Conservation (phyloP, 805 yeast genomes). For the Saccharomycopsis sp. region DNA sequence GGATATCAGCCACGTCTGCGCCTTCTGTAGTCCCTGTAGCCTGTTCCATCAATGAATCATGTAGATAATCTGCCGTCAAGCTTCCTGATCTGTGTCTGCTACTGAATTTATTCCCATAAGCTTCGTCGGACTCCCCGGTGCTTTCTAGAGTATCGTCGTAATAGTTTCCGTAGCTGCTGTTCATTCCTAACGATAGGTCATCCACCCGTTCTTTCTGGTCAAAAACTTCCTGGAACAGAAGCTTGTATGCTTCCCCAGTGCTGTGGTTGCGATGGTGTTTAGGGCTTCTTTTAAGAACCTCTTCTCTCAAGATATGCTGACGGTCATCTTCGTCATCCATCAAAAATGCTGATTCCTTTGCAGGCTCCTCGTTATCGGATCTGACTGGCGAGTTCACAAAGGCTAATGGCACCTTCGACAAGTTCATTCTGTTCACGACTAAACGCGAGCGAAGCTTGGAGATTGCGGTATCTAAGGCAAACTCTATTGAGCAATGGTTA, state of each 20-base stretch:
- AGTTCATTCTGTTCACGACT: not conserved
- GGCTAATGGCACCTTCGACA: constrained; percentile 5
- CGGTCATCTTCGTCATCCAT: not conserved
- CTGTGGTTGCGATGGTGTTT: not conserved
- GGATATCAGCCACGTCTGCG: not conserved
- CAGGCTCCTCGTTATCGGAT: constrained; percentile 3
- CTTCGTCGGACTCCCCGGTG: not conserved
- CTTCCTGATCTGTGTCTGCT: not conserved
- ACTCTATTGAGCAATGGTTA: constrained; percentile 87
- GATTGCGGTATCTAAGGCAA: constrained; percentile 77
- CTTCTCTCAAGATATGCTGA: not conserved
- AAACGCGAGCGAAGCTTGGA: constrained; percentile 13
- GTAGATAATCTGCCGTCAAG: not conserved
- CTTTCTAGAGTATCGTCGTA: not conserved
- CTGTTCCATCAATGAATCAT: not conserved
- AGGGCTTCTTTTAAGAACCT: not conserved
- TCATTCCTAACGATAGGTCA: not conserved
- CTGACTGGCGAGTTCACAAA: constrained; percentile 15
- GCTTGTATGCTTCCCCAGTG: not conserved
- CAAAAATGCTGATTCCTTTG: not conserved
- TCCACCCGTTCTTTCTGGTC: not conserved
- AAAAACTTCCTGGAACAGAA: not conserved
- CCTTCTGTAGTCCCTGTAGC: not conserved
- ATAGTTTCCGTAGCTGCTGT: not conserved
- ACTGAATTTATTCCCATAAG: not conserved